Conservation (phyloP, 441 rosid species). For the Codiaeum variegatum region DNA sequence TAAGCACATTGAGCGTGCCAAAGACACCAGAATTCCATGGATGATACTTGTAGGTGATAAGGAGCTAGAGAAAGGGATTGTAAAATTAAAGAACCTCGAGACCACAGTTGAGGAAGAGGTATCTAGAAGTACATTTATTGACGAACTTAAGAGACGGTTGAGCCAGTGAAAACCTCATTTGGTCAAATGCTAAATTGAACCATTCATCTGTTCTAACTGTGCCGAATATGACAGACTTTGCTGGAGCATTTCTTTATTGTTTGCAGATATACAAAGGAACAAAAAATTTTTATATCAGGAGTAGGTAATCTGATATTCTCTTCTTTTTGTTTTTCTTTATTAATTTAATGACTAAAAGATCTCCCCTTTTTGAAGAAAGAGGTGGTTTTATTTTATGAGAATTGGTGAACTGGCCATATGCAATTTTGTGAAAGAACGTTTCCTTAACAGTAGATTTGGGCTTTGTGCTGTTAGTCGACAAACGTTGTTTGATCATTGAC, state of each 20-base stretch:
- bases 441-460: neutral
- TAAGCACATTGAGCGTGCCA: constrained; percentile 56
- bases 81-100: constrained; percentile 53
- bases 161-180: constrained; percentile 13
- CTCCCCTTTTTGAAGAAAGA: neutral
- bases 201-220: neutral
- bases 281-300: neutral
- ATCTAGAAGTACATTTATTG: constrained; percentile 43
- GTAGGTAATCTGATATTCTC: neutral
- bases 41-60: constrained; percentile 70
- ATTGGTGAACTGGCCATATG: neutral
- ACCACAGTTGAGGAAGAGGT: constrained; percentile 47
- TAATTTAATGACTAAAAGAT: neutral
- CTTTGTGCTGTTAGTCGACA: neutral
- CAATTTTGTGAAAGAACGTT: neutral
- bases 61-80: constrained; percentile 55
- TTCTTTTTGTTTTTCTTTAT: neutral
- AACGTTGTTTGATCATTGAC: neutral
- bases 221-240: neutral
- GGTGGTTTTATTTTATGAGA: neutral
- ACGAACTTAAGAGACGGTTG: constrained; percentile 34
- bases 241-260: neutral
- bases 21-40: constrained; percentile 50
- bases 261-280: no score
- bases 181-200: neutral